phyloP scores from a whole-genome alignment of 805 yeast species.

The Candida maesae region DNA sequence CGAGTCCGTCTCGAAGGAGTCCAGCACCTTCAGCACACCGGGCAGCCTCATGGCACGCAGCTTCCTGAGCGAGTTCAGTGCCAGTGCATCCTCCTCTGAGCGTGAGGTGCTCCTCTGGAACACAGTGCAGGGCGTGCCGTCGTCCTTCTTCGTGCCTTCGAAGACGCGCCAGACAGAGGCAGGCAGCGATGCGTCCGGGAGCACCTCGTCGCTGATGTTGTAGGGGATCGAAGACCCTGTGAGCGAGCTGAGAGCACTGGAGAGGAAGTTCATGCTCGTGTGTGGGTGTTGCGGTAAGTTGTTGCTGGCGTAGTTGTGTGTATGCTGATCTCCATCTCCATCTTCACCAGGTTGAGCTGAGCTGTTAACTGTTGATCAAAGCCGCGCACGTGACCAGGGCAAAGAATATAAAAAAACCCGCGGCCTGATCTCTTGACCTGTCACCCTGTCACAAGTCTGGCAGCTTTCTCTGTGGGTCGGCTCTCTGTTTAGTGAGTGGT shows the following conservation, averaged over 20 bases:
- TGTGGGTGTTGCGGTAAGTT: no score
- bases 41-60: conserved; percentile 63
- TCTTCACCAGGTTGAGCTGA: no score
- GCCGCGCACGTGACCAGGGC: no score
- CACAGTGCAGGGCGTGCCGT: conserved; percentile 50
- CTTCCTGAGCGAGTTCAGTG: conserved; percentile 42
- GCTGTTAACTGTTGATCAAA: no score
- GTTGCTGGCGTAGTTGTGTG: no score
- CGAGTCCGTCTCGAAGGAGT: conserved; percentile 59
- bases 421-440: no score
- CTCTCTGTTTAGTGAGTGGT: no score
- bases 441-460: no score
- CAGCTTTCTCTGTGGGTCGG: no score
- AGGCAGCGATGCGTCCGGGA: conserved; percentile 28
- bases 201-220: conserved; percentile 42
- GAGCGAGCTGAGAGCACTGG: conserved; percentile 55
- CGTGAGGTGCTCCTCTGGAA: conserved; percentile 57
- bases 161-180: conserved; percentile 59
- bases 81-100: conserved; percentile 33
- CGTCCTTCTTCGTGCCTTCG: conserved; percentile 51
- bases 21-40: conserved; percentile 59
- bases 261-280: conserved; percentile 57
- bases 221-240: conserved; percentile 60
- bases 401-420: no score
- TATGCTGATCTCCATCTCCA: no score